Percentiles rank a stretch among this genome's conserved stretches.
These are phyloP conservation scores for Venturia effusa DNA, from an alignment of 2,329 filamentous ascomycete genomes.

Conservation along the genomic window DNA sequence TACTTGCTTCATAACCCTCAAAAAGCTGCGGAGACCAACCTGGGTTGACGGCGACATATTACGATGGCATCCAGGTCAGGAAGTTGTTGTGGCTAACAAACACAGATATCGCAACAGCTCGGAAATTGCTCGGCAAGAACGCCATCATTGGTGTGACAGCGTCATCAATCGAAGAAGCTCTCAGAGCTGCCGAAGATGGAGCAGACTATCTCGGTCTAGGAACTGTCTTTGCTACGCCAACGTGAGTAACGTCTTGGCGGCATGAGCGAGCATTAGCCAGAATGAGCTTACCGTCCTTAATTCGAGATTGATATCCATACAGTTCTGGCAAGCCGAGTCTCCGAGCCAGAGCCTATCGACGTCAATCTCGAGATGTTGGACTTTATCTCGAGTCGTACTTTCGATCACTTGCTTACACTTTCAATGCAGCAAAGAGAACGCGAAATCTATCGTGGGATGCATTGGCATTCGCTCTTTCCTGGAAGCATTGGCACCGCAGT, in stretches of 20 bases:
- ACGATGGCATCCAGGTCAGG: too few relatives aligned
- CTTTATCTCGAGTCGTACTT: constrained; percentile 3
- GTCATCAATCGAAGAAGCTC: constrained; percentile 62
- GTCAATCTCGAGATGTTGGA: too few relatives aligned
- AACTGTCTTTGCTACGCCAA: constrained; percentile 76
- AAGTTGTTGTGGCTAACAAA: not conserved
- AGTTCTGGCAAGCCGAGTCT: too few relatives aligned
- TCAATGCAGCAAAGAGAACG: constrained; percentile 66
- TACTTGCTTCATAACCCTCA: too few relatives aligned
- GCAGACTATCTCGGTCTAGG: constrained; percentile 88
- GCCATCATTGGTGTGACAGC: constrained; percentile 85
- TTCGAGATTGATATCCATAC: too few relatives aligned
- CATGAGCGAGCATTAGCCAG: too few relatives aligned
- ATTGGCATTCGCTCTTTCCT: constrained; percentile 60
- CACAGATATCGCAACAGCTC: constrained; percentile 52
- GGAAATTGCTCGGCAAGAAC: constrained; percentile 58
- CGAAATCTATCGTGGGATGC: constrained; percentile 69
- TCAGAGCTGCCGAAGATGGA: constrained; percentile 59
- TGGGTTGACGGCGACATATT: too few relatives aligned
- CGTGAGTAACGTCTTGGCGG: constrained; percentile 35
- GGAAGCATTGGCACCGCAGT: constrained; percentile 37
- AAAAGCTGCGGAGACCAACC: too few relatives aligned
- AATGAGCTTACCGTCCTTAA: too few relatives aligned
- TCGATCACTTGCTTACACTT: not conserved
- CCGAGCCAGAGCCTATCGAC: too few relatives aligned